phyloP scores from a whole-genome alignment of 768 basidiomycete genomes.

The Naematelia encephala region DNA sequence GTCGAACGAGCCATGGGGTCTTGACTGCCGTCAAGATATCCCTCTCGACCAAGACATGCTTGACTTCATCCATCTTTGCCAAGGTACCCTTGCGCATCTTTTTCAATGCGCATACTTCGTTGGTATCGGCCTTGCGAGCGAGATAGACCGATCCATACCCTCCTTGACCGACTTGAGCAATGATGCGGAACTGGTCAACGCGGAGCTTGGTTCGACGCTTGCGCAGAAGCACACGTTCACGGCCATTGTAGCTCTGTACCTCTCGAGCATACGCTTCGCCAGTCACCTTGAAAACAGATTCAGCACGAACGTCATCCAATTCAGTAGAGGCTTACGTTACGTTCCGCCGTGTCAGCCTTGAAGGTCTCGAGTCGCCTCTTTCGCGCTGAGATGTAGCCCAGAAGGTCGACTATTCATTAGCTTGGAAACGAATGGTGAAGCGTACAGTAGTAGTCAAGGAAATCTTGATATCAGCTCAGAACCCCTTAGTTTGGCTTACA shows the following conservation, averaged over 20 bases:
- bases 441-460: slow-evolving; percentile 88
- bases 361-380: slow-evolving; percentile 80
- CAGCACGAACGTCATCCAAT: not conserved
- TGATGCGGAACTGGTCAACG: slow-evolving; percentile 95
- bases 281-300: slow-evolving; percentile 24
- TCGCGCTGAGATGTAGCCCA: slow-evolving; percentile 81
- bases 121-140: slow-evolving; percentile 89
- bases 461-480: slow-evolving; percentile 55
- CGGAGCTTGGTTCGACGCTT: slow-evolving; percentile 86
- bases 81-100: slow-evolving; percentile 93
- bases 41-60: slow-evolving; percentile 96
- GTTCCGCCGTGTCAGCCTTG: slow-evolving; percentile 71
- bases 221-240: slow-evolving; percentile 88
- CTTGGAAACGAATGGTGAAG: not conserved
- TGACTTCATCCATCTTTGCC: slow-evolving; percentile 98
- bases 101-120: slow-evolving; percentile 94
- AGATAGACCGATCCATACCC: slow-evolving; percentile 98
- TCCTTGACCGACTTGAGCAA: slow-evolving; percentile 97
- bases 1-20: slow-evolving; percentile 91
- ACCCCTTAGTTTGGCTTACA: slow-evolving; percentile 56
- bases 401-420: slow-evolving; percentile 61
- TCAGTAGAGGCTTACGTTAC: slow-evolving; percentile 54
- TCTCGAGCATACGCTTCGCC: slow-evolving; percentile 58
- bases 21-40: slow-evolving; percentile 97
- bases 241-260: slow-evolving; percentile 86